Percentiles rank a stretch among this genome's conserved stretches.
Conservation (phyloP, 75 land plant genomes). For the Cupressus sempervirens region DNA sequence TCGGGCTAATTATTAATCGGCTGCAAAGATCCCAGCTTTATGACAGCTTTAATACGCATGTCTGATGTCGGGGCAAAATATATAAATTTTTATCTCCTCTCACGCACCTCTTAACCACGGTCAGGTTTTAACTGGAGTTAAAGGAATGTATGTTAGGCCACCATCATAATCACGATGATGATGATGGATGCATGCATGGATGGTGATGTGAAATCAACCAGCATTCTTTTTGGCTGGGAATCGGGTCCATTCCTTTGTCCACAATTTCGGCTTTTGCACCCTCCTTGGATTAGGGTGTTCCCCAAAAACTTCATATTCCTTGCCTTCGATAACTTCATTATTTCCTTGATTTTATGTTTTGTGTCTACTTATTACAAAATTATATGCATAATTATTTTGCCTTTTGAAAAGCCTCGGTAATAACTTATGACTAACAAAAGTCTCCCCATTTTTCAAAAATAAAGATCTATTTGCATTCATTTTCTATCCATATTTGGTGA, state of each 20-base stretch:
- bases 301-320: neutral
- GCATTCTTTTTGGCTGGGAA: too few species aligned
- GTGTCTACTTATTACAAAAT: neutral
- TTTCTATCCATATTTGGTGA: too few species aligned
- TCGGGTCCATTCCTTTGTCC: neutral
- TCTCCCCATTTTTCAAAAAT: too few species aligned
- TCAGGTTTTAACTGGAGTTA: too few species aligned
- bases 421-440: too few species aligned
- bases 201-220: neutral
- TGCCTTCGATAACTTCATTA: neutral
- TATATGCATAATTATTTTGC: too few species aligned
- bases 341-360: neutral
- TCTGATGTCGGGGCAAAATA: constrained; percentile 13
- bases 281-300: neutral
- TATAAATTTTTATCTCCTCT: neutral
- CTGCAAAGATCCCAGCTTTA: constrained; percentile 10
- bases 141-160: too few species aligned
- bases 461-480: too few species aligned
- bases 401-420: too few species aligned
- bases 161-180: neutral
- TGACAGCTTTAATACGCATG: constrained; percentile 12
- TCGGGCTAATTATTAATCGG: neutral
- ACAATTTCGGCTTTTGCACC: neutral
- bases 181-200: neutral
- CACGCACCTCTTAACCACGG: too few species aligned